Evolutionary conservation across 768 basidiomycete species (phyloP), one percentile per base, ranked within the genome.

Genomic region (Panellus pusillus): DNA sequence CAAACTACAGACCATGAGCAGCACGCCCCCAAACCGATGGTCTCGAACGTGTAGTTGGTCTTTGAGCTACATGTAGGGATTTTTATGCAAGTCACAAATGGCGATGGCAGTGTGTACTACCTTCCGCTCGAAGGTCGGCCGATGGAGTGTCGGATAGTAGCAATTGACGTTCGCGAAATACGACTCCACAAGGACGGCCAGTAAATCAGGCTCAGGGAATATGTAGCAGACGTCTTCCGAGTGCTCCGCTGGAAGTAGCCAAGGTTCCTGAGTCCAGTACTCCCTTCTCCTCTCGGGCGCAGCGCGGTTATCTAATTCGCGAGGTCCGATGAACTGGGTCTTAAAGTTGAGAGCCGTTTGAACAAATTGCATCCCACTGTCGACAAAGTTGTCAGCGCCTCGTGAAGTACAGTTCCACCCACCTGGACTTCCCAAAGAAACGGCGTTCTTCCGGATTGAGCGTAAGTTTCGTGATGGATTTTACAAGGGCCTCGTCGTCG

Each of bases 71-170:
- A n/a, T n/a, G n/a, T 24, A 24, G 24, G 24, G 24, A 6, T 24
- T 24, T 24, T 24, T 24, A 24, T 24, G 24, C 24, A 24, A 24
- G 24, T 24, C 24, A 24, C 24, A 24, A 24, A 24, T 24, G 24
- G 24, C 24, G 24, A 24, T 24, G 24, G 24, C 2, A 24, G 24
- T 24, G 6, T 24, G 24, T 6, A 24, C 24, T 6, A 24, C 24
- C 15, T 75, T 72, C 29, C 68, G 68, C 42, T 86, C 78, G 55
- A 94, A 93, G 12, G 81, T 81, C 0, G 84, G 83, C 0, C 83
- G 78, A 63, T 93, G 91, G 3, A 96, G 71, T 9, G 93, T 70
- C 1, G 91, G 90, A 4, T 79, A 64, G 45, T 80, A 74, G 3
- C 64, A 56, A 60, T 91, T 87, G 56, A 78, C 57, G 28, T 80